Percentiles rank a stretch among this genome's conserved stretches.
Conservation (phyloP, 257 asterid species). For the Solanum gracilifrons region DNA sequence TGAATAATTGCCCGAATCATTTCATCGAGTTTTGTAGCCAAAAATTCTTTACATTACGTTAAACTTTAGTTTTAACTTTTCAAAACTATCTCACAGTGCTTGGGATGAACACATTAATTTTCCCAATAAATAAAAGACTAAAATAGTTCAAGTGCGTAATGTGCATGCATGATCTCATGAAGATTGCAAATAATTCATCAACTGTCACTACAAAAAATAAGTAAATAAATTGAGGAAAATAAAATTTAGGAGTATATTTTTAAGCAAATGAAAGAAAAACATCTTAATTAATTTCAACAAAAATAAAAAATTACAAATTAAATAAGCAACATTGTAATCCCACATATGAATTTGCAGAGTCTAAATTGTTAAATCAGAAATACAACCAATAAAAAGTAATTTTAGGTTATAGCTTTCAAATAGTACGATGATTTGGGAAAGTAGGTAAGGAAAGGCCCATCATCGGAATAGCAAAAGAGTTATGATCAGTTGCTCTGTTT, state of each 20-base stretch:
- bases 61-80: not conserved
- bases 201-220: not conserved
- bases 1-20: not conserved
- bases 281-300: not conserved
- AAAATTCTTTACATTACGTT: too few species aligned
- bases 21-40: not conserved
- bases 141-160: not conserved
- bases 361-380: too few species aligned
- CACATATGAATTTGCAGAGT: not conserved
- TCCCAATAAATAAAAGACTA: not conserved
- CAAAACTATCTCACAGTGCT: not conserved
- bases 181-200: not conserved
- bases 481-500: constrained; percentile 25
- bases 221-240: not conserved
- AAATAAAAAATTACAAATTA: too few species aligned
- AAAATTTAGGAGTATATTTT: not conserved
- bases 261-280: not conserved
- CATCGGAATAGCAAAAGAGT: constrained; percentile 60
- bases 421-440: not conserved
- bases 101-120: not conserved
- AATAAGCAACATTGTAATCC: not conserved
- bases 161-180: not conserved
- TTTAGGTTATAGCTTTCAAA: not conserved
- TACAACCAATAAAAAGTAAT: too few species aligned
- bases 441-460: constrained; percentile 40